Conservation (phyloP, 2,329 filamentous ascomycete genomes). For the Moelleriella libera region DNA sequence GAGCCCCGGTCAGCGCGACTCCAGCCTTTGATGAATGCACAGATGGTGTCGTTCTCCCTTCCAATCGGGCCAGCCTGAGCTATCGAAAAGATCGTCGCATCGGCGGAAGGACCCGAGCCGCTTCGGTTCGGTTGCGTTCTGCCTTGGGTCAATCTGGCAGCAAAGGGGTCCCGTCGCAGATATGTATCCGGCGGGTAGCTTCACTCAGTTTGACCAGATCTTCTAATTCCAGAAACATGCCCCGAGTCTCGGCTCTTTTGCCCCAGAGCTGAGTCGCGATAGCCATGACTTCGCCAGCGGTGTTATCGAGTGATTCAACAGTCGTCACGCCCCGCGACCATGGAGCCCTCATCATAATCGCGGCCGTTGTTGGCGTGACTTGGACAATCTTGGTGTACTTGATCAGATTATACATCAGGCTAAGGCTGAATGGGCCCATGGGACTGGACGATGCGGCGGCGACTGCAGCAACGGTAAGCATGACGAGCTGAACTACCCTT, state of each 20-base stretch:
- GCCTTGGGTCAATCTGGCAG: not conserved
- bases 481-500: not conserved
- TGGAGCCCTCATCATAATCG: constrained; percentile 6
- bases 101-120: not conserved
- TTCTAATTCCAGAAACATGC: not conserved
- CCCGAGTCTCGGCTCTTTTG: not conserved
- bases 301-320: constrained; percentile 1
- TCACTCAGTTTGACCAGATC: not conserved
- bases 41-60: not conserved
- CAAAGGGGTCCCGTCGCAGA: not conserved
- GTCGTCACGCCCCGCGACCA: constrained; percentile 6
- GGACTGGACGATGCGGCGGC: constrained; percentile 6
- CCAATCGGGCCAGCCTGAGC: not conserved
- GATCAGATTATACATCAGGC: constrained; percentile 7
- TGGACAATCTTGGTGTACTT: constrained; percentile 7
- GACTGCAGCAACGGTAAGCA: constrained; percentile 6
- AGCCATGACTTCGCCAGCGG: not conserved
- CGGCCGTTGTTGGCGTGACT: constrained; percentile 5
- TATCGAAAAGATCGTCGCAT: not conserved
- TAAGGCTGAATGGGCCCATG: constrained; percentile 6
- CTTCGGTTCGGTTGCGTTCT: not conserved
- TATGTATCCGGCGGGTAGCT: not conserved
- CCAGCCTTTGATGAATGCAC: not conserved
- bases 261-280: not conserved
- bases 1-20: not conserved